phyloP scores from a whole-genome alignment of 805 yeast species.

The Candida jianshihensis region DNA sequence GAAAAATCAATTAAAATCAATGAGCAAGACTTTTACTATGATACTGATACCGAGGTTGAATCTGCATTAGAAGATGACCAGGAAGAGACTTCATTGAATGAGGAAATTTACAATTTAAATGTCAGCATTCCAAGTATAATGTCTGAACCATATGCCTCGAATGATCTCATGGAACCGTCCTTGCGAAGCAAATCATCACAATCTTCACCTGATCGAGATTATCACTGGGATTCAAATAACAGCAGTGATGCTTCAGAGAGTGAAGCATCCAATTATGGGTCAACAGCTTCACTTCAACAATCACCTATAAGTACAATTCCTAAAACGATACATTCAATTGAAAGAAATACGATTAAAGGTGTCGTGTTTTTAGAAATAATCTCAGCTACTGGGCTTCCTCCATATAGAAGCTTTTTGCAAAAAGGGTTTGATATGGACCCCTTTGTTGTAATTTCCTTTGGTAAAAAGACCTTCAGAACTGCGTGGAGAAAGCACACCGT shows the following conservation, averaged over 20 bases:
- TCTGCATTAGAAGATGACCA: constrained; percentile 10
- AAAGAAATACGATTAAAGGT: constrained; percentile 36
- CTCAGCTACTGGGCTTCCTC: constrained; percentile 73
- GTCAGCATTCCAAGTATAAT: too few relatives aligned
- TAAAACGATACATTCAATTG: too few relatives aligned
- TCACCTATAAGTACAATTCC: background rate
- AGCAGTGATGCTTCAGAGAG: constrained; percentile 4
- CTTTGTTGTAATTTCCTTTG: constrained; percentile 85
- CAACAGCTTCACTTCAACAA: background rate
- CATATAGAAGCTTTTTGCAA: constrained; percentile 53
- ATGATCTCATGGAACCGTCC: too few relatives aligned
- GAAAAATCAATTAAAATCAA: constrained; percentile 8
- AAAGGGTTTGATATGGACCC: constrained; percentile 95
- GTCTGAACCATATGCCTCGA: too few relatives aligned
- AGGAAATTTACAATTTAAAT: too few relatives aligned
- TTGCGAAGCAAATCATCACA: background rate
- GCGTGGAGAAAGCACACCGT: constrained; percentile 77
- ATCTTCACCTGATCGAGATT: background rate
- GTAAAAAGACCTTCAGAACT: constrained; percentile 80
- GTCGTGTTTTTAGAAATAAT: constrained; percentile 71
- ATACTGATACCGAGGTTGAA: constrained; percentile 22
- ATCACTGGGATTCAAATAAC: constrained; percentile 5
- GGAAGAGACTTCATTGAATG: too few relatives aligned
- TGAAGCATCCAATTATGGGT: background rate
- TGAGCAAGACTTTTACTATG: constrained; percentile 22